Percentiles rank a stretch among this genome's conserved stretches.
Evolutionary conservation across 2,329 filamentous ascomycete genomes (phyloP).

Genomic region (Aspergillus spinulosporus): DNA sequence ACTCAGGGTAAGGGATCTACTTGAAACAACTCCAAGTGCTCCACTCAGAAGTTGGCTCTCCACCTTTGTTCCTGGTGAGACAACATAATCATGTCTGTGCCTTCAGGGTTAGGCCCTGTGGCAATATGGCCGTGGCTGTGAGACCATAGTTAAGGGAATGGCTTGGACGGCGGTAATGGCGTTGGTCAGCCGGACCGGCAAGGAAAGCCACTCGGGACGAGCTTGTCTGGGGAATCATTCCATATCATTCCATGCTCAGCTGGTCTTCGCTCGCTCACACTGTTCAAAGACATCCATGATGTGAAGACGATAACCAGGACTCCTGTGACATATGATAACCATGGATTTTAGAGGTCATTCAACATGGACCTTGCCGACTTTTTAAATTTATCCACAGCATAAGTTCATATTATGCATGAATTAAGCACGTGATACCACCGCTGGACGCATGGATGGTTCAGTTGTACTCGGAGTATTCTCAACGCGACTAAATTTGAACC

Average conservation of each 20-base stretch:
- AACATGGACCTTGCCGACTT: neutral
- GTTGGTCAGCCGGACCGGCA: neutral
- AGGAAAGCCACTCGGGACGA: neutral
- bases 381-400: neutral
- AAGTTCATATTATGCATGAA: neutral
- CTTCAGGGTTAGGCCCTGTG: neutral
- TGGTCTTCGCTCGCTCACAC: no score
- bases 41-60: neutral
- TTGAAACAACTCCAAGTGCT: neutral
- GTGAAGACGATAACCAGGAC: neutral
- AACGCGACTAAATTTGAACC: neutral
- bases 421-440: neutral
- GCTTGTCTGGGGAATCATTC: neutral
- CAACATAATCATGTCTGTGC: neutral
- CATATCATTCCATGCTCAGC: neutral
- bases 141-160: neutral
- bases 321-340: neutral
- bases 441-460: neutral
- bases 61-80: neutral
- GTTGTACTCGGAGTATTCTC: neutral
- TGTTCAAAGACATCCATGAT: no score
- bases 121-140: neutral
- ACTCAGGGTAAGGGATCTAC: neutral
- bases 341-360: neutral
- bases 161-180: neutral